Conservation (phyloP, 805 yeast species). For the Pichia heedii region DNA sequence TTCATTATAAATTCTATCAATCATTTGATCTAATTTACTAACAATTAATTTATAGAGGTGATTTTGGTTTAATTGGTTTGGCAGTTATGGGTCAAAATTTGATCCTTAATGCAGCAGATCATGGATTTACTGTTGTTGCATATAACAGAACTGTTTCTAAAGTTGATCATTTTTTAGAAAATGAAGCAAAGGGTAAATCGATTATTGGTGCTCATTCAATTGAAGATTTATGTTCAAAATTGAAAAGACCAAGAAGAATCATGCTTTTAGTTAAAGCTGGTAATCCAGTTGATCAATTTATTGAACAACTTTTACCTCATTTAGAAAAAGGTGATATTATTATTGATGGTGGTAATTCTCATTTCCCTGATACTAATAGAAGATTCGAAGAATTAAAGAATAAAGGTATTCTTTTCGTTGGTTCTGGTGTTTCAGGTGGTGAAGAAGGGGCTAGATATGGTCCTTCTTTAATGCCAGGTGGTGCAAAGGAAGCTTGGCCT, state of each 20-base stretch:
- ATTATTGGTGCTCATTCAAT: conserved; percentile 93
- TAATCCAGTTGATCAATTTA: conserved; percentile 85
- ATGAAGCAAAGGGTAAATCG: conserved; percentile 96
- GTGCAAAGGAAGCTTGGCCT: conserved; percentile 97
- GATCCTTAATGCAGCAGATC: conserved; percentile 96
- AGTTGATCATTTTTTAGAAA: conserved; percentile 87
- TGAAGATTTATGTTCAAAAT: conserved; percentile 75
- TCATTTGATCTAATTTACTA: not conserved
- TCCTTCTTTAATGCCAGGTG: conserved; percentile 99
- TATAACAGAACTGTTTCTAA: conserved; percentile 96
- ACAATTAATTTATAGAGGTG: conserved; percentile 46
- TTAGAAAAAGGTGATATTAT: conserved; percentile 95
- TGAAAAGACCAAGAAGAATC: conserved; percentile 96
- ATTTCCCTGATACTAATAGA: conserved; percentile 97
- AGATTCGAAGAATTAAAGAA: conserved; percentile 81
- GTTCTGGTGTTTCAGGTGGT: conserved; percentile 99
- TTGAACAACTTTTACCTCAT: conserved; percentile 78
- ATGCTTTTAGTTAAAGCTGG: conserved; percentile 96
- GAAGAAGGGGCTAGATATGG: conserved; percentile 99
- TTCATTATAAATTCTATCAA: no score
- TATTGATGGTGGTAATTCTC: conserved; percentile 99
- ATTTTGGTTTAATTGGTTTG: conserved; percentile 97
- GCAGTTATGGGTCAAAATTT: conserved; percentile 99
- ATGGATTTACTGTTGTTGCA: conserved; percentile 96
- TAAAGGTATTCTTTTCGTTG: conserved; percentile 87